Percentiles rank a stretch among this genome's conserved stretches.
phyloP scores from a whole-genome alignment of 345 rosid genomes.

The Psidium guajava region DNA sequence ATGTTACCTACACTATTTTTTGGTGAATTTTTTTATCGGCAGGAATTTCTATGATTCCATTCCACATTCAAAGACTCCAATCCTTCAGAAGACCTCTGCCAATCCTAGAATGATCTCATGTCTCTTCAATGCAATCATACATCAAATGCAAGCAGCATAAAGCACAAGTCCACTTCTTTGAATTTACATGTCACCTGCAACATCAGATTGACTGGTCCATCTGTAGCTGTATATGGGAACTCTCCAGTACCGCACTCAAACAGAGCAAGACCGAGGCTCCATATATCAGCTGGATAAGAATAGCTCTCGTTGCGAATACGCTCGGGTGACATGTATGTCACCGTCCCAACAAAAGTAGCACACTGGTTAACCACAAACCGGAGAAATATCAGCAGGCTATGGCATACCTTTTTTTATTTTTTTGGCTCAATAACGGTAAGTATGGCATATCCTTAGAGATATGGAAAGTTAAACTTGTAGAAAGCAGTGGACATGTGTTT shows the following conservation, averaged over 20 bases:
- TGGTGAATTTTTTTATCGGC: background rate
- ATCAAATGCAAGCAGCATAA: background rate
- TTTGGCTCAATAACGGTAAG: background rate
- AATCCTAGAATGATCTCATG: background rate
- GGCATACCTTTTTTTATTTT: background rate
- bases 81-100: background rate
- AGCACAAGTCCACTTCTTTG: background rate
- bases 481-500: background rate
- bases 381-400: conserved; percentile 7
- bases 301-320: conserved; percentile 72
- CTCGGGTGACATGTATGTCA: conserved; percentile 99
- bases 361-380: conserved; percentile 39
- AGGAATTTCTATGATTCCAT: background rate
- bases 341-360: conserved; percentile 98
- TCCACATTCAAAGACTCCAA: background rate
- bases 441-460: background rate
- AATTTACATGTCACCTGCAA: conserved; percentile 52
- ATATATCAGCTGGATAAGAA: conserved; percentile 95
- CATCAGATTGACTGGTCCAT: conserved; percentile 94
- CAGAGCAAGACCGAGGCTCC: conserved; percentile 97
- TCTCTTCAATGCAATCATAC: background rate
- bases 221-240: conserved; percentile 73
- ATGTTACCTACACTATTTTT: background rate
- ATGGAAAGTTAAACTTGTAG: background rate
- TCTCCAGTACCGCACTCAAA: conserved; percentile 96